phyloP scores from a whole-genome alignment of 352 stramenopile genomes.

The Globisporangium camurandrum region DNA sequence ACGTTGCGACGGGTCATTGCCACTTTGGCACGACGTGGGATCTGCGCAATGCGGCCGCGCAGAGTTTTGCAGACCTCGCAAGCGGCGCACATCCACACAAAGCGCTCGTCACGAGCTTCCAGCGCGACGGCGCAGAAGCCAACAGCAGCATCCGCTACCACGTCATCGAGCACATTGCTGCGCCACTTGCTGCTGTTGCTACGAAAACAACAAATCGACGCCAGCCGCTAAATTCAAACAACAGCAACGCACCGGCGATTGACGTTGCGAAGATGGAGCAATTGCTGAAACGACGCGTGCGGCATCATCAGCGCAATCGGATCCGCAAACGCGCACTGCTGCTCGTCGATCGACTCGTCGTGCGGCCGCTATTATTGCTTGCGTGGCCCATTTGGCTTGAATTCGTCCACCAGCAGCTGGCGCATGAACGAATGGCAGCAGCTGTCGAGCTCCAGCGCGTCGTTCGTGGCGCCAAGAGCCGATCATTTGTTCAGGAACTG shows the following conservation, averaged over 20 bases:
- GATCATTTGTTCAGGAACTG: neutral
- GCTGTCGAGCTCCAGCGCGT: slow-evolving; percentile 34
- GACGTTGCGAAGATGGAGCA: slow-evolving; percentile 53
- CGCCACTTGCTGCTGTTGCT: slow-evolving; percentile 2
- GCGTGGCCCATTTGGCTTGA: slow-evolving; percentile 34
- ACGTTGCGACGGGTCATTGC: slow-evolving; percentile 45
- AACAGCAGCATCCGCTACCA: slow-evolving; percentile 45
- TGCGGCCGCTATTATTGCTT: too few relatives aligned
- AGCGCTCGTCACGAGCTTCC: slow-evolving; percentile 32
- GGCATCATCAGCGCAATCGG: slow-evolving; percentile 22
- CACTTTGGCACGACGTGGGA: slow-evolving; percentile 73
- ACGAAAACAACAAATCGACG: slow-evolving; percentile 1
- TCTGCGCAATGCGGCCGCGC: slow-evolving; percentile 39
- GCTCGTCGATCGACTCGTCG: slow-evolving; percentile 28
- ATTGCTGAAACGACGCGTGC: slow-evolving; percentile 26
- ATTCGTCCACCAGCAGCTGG: slow-evolving; percentile 2
- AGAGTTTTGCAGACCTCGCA: slow-evolving; percentile 39
- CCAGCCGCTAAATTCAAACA: neutral
- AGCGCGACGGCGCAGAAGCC: slow-evolving; percentile 29
- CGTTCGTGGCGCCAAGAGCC: slow-evolving; percentile 15
- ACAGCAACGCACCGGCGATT: slow-evolving; percentile 14
- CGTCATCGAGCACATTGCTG: slow-evolving; percentile 41
- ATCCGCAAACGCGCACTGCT: slow-evolving; percentile 25
- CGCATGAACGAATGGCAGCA: slow-evolving; percentile 26
- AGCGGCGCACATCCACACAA: slow-evolving; percentile 33